Percentiles rank a stretch among this genome's conserved stretches.
Conservation (phyloP, 106 monocot genomes). For the Acorus gramineus region DNA sequence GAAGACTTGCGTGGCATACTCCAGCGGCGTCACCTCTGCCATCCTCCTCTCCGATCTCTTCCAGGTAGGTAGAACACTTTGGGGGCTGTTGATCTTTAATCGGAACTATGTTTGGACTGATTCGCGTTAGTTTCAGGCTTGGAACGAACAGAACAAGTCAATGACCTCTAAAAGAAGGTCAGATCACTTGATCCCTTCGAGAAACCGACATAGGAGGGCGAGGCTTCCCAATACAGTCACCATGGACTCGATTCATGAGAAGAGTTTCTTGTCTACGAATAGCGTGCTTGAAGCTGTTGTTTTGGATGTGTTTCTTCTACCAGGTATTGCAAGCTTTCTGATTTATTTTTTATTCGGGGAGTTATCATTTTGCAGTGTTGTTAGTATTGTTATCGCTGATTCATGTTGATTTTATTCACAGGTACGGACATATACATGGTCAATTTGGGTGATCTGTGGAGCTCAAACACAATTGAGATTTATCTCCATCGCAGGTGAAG, state of each 20-base stretch:
- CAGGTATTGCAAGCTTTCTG: slow-evolving; percentile 33
- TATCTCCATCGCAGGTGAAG: slow-evolving; percentile 90
- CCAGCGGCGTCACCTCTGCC: slow-evolving; percentile 84
- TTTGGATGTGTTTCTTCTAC: slow-evolving; percentile 66
- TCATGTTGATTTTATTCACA: slow-evolving; percentile 8
- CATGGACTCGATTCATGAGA: slow-evolving; percentile 83
- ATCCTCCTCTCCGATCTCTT: slow-evolving; percentile 93
- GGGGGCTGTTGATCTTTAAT: too few relatives aligned
- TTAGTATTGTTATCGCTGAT: neutral
- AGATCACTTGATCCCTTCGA: slow-evolving; percentile 33
- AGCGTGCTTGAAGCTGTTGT: slow-evolving; percentile 71
- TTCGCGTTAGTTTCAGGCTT: slow-evolving; percentile 32
- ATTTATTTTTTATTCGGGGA: slow-evolving; percentile 2
- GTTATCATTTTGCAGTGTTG: neutral
- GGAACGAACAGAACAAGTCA: slow-evolving; percentile 65
- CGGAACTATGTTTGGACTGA: neutral
- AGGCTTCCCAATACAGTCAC: slow-evolving; percentile 58
- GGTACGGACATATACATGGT: slow-evolving; percentile 90
- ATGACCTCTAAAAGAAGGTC: slow-evolving; percentile 37
- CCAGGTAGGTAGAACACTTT: slow-evolving; percentile 24
- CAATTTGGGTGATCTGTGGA: slow-evolving; percentile 87
- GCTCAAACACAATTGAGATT: slow-evolving; percentile 83
- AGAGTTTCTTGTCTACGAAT: slow-evolving; percentile 63
- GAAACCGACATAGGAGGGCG: slow-evolving; percentile 42
- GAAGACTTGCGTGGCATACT: slow-evolving; percentile 75